phyloP scores from a whole-genome alignment of 192 early-diverging fungal genomes.

The Backusella tuberculispora region DNA sequence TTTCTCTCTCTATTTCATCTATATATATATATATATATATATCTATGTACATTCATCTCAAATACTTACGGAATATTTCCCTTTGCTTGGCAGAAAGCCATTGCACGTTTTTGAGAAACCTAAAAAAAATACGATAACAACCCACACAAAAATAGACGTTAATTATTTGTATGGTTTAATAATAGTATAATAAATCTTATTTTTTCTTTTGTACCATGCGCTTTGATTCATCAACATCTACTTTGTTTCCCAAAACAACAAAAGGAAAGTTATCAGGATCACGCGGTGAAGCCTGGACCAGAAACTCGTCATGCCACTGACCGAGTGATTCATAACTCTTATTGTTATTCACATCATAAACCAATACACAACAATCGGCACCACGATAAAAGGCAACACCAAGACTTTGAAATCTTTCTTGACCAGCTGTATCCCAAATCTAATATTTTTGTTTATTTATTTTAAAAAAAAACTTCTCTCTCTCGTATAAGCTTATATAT shows the following conservation, averaged over 20 bases:
- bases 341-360: slow-evolving; percentile 94
- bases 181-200: background rate
- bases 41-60: background rate
- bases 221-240: slow-evolving; percentile 95
- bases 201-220: slow-evolving; percentile 64
- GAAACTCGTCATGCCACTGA: slow-evolving; percentile 97
- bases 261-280: slow-evolving; percentile 99
- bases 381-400: slow-evolving; percentile 99
- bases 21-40: background rate
- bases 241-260: slow-evolving; percentile 99
- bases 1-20: no score
- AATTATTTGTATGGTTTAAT: background rate
- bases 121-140: slow-evolving; percentile 49
- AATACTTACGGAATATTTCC: slow-evolving; percentile 76
- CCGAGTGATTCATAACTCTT: slow-evolving; percentile 96
- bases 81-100: slow-evolving; percentile 96
- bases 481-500: background rate
- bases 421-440: slow-evolving; percentile 99
- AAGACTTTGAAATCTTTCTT: slow-evolving; percentile 97
- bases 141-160: no score
- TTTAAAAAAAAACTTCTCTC: background rate
- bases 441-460: slow-evolving; percentile 35
- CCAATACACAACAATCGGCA: slow-evolving; percentile 98
- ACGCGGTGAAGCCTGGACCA: slow-evolving; percentile 92
- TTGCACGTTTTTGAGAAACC: slow-evolving; percentile 94